Conservation (phyloP, 306 rosid species). For the Hippophae gyantsensis region DNA sequence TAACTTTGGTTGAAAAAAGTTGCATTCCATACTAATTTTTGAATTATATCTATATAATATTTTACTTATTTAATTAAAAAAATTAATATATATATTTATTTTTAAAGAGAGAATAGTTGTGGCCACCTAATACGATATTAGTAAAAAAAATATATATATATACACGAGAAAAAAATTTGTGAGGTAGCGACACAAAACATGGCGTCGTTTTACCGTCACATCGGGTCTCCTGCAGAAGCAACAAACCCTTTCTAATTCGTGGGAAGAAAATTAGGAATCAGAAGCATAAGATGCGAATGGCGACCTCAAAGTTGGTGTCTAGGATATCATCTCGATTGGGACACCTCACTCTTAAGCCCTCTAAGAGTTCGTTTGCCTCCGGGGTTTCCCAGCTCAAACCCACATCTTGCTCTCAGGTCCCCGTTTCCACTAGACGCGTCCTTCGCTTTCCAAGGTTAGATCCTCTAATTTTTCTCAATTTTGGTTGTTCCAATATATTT, state of each 20-base stretch:
- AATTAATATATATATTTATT: too few species aligned
- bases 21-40: too few species aligned
- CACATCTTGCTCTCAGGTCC: slow-evolving; percentile 16
- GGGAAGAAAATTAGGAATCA: not conserved
- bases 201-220: too few species aligned
- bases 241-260: not conserved
- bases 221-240: not conserved
- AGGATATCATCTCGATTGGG: slow-evolving; percentile 53
- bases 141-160: too few species aligned
- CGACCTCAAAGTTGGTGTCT: slow-evolving; percentile 36
- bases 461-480: not conserved
- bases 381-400: slow-evolving; percentile 28
- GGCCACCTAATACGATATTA: too few species aligned
- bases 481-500: not conserved
- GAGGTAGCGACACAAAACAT: too few species aligned
- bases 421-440: slow-evolving; percentile 35
- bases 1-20: too few species aligned
- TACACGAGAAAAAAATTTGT: too few species aligned
- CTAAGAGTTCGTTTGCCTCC: slow-evolving; percentile 24
- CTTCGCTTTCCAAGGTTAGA: slow-evolving; percentile 49
- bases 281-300: slow-evolving; percentile 28
- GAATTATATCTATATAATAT: too few species aligned
- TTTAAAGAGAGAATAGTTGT: too few species aligned
- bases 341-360: slow-evolving; percentile 23
- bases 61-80: too few species aligned